Conservation (phyloP, 169 alveolate species). For the Eimeria falciformis region DNA sequence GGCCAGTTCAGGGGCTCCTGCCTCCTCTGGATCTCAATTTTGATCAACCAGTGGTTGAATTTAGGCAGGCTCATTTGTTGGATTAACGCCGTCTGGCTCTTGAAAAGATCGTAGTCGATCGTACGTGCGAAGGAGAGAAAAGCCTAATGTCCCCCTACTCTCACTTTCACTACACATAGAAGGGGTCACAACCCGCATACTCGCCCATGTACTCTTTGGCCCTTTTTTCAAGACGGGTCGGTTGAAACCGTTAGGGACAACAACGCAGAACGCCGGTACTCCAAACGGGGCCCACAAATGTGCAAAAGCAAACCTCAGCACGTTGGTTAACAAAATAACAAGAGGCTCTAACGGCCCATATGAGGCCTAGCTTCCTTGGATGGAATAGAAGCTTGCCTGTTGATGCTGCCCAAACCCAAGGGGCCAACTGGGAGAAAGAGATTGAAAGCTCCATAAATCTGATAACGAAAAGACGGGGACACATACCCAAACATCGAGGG, state of each 20-base stretch:
- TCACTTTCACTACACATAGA: conserved; percentile 66
- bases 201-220: conserved; percentile 95
- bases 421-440: background rate
- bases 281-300: no score
- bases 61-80: no score
- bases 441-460: background rate
- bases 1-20: no score
- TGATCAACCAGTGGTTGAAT: no score
- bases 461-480: background rate
- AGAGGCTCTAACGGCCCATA: conserved; percentile 7
- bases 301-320: conserved; percentile 8
- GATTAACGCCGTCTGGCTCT: no score
- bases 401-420: conserved; percentile 13
- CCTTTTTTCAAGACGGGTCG: conserved; percentile 95
- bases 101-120: conserved; percentile 4
- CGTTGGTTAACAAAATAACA: background rate
- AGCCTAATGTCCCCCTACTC: conserved; percentile 20
- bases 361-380: background rate
- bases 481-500: background rate
- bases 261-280: conserved; percentile 32
- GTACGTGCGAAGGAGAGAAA: background rate
- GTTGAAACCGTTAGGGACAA: conserved; percentile 47
- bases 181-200: conserved; percentile 76
- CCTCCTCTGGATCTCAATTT: no score
- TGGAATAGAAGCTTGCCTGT: background rate